Conservation (phyloP, 2,329 filamentous ascomycete species). For the Eurotiales sp. region DNA sequence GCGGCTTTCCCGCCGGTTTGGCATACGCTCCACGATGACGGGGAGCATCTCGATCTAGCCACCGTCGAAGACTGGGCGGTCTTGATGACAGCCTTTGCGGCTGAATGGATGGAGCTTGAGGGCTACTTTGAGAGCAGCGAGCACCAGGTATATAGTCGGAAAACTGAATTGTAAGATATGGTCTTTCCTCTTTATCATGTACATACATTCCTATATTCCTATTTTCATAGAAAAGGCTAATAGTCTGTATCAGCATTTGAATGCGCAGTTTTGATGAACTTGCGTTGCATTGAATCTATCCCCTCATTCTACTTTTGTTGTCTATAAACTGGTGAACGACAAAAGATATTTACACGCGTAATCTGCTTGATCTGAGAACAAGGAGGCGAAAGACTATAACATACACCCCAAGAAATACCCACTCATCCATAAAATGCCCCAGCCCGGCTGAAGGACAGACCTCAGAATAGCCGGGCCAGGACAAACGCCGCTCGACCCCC, state of each 20-base stretch:
- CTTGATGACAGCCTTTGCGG: slow-evolving; percentile 77
- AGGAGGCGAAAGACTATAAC: neutral
- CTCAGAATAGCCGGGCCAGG: slow-evolving; percentile 51
- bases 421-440: slow-evolving; percentile 46
- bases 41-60: slow-evolving; percentile 72
- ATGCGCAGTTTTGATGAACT: too few relatives aligned
- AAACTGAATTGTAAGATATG: slow-evolving; percentile 40
- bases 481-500: slow-evolving; percentile 51
- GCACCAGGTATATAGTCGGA: slow-evolving; percentile 18
- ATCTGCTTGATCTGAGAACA: neutral
- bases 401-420: slow-evolving; percentile 45
- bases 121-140: slow-evolving; percentile 42
- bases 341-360: too few relatives aligned
- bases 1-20: slow-evolving; percentile 70
- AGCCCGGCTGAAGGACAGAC: slow-evolving; percentile 44
- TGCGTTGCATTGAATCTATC: too few relatives aligned
- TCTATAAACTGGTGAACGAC: too few relatives aligned
- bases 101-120: slow-evolving; percentile 88
- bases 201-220: neutral
- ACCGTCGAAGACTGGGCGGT: slow-evolving; percentile 85
- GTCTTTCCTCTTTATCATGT: slow-evolving; percentile 1
- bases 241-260: slow-evolving; percentile 1
- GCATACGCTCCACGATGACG: slow-evolving; percentile 83
- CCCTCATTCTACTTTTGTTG: neutral
- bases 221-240: slow-evolving; percentile 1